Base-by-base conservation (phyloP, 306 rosid species). In the Sicyos baderoa region DNA sequence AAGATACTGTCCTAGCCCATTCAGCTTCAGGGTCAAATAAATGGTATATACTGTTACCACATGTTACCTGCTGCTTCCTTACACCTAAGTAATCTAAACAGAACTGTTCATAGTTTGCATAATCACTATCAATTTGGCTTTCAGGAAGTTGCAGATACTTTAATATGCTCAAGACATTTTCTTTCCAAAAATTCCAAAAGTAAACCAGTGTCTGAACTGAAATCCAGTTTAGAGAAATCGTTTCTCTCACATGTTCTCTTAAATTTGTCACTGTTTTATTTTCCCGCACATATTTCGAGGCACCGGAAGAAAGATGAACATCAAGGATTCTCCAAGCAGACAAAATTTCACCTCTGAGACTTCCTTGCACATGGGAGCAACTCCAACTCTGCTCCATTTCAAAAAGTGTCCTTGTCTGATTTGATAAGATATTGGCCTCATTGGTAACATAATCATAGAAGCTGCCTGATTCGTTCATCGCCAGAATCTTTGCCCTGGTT, bases 141-240 rank as follows among this genome's bases (percentile, higher is more conserved):
- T 75, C 85, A 37, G 78, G 70, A 76, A 67, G 67, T 70, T 76
- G 56, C 45, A 84, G 86, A 59, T 48, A 83, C 37, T 80, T 73
- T 54, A 84, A 18, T 44, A 88, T 56, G 21, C 19, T 53, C 44
- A 65, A 59, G 25, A 88, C 77, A 47, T 79, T 81, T 44, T 84
- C 85, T 78, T 78, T 86, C 92, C 95, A 90, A 58, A 82, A 70
- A 37, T 79, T 83, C 97, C 95, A 90, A 71, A 82, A 86, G 80
- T 79, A 78, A 64, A 82, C 73, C 40, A 88, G 75, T 4, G 87
- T 77, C 37, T 83, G 88, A 44, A 79, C 71, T 12, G 92, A 88
- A 25, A 77, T 73, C 76, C 68, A 80, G 71, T 80, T 80, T 32
- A 29, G 45, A 6, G 79, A 76, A 27, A 82, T 70, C 59, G 35